Base-by-base conservation (phyloP, 345 rosid species). In the Linum lewisii region DNA sequence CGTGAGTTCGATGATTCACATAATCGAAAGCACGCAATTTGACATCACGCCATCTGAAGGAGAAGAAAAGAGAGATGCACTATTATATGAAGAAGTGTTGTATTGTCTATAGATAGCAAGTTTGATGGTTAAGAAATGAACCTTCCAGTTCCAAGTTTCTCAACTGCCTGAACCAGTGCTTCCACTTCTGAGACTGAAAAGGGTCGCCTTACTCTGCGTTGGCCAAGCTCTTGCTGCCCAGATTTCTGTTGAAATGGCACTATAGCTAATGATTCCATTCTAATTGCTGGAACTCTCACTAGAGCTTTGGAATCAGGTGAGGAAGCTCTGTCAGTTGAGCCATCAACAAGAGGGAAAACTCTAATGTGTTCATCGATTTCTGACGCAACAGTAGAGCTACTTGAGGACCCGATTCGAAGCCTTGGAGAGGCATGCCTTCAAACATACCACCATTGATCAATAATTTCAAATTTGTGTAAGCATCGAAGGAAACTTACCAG, bases 141-240 rank as follows among this genome's bases (percentile, higher is more conserved):
- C 97, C 99, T 89, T 81, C 99, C 97, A 36, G 99, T 93, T 32
- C 99, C 99, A 67, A 93, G 88, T 72, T 91, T 83, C 81, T 93
- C 97, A 61, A 93, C 99, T 42, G 99, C 97, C 68, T 90, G 92
- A 62, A 93, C 97, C 65, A 93, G 84, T 19, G 94, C 92, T 69
- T 89, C 99, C 57, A 93, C 99, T 85, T 93, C 97, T 58, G 88
- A 45, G 60, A 93, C 97, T 51, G 99, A 87, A 84, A 93, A 93
- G 60, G 99, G 96, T 67, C 97, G 79, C 61, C 99, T 91, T 73
- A 90, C 87, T 75, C 99, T 84, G 62, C 99, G 95, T 69, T 85
- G 99, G 24, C 70, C 92, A 57, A 52, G 84, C 80, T 25, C 34
- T 29, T 29, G n/a, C n/a, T 81, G 79, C 78, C 87, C 89, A 44